Evolutionary conservation across 2,329 filamentous ascomycete species (phyloP).

Genomic region (Coniochaeta ligniaria): DNA sequence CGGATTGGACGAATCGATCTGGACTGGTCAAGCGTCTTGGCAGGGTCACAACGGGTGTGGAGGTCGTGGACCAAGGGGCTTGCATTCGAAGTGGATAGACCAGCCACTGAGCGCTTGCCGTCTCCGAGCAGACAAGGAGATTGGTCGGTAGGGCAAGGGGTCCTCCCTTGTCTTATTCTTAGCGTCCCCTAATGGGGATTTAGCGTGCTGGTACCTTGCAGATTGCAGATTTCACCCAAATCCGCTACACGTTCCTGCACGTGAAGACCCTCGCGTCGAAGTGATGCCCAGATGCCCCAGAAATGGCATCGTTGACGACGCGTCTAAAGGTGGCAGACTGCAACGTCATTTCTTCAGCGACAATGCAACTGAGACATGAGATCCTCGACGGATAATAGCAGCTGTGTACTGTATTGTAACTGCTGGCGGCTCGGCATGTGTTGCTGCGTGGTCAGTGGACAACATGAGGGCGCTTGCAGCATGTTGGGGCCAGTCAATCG

Average conservation of each 20-base stretch:
- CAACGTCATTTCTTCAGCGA: neutral
- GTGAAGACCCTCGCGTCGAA: too few species aligned
- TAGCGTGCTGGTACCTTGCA: neutral
- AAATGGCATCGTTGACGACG: too few species aligned
- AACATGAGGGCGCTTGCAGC: neutral
- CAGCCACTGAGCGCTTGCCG: neutral
- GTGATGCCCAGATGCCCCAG: too few species aligned
- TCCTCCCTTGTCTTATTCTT: neutral
- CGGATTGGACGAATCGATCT: slow-evolving; percentile 1
- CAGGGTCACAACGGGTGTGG: neutral
- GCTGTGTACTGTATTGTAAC: too few species aligned
- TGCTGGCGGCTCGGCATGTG: too few species aligned
- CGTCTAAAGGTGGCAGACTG: neutral
- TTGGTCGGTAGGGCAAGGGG: neutral
- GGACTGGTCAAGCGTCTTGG: neutral
- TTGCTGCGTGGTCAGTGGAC: too few species aligned
- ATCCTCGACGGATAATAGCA: too few species aligned
- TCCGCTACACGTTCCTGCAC: too few species aligned
- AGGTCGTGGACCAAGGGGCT: slow-evolving; percentile 1
- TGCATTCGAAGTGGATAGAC: neutral
- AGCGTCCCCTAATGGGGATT: neutral
- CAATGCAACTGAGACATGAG: too few species aligned
- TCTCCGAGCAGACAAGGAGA: neutral
- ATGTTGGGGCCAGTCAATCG: neutral
- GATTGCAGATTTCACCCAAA: neutral